A percentile compares a stretch with the other conserved stretches of the same genome.
Conservation (phyloP, 2,329 filamentous ascomycete species). For the Hortaea sp. region DNA sequence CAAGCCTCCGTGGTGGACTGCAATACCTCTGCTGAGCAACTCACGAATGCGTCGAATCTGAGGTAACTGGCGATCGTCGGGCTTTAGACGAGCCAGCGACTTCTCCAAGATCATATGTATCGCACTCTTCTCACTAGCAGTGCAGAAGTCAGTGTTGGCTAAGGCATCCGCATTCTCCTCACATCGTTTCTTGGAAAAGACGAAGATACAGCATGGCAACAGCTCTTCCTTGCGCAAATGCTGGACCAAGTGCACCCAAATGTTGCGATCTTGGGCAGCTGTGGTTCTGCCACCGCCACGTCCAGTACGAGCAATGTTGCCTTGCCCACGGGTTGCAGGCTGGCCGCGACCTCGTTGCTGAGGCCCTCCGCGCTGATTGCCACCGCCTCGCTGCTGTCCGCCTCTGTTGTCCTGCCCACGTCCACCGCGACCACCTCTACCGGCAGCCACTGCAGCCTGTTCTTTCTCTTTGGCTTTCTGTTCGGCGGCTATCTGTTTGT, state of each 20-base stretch:
- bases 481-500: slow-evolving; percentile 54
- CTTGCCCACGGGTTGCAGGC: slow-evolving; percentile 49
- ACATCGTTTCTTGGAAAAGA: slow-evolving; percentile 96
- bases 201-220: slow-evolving; percentile 90
- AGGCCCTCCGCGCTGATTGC: slow-evolving; percentile 34
- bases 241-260: slow-evolving; percentile 94
- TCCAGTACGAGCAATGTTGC: slow-evolving; percentile 84
- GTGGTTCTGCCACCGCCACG: slow-evolving; percentile 78
- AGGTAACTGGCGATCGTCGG: slow-evolving; percentile 79
- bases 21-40: slow-evolving; percentile 76
- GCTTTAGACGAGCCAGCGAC: slow-evolving; percentile 81
- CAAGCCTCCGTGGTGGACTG: slow-evolving; percentile 90
- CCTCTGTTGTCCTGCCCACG: slow-evolving; percentile 46
- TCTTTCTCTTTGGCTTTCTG: slow-evolving; percentile 39
- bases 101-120: slow-evolving; percentile 97
- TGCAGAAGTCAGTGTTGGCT: slow-evolving; percentile 91
- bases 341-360: slow-evolving; percentile 47
- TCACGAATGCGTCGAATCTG: slow-evolving; percentile 85
- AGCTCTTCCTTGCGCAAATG: slow-evolving; percentile 79
- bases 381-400: slow-evolving; percentile 36
- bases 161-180: slow-evolving; percentile 95
- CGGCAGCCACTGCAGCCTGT: slow-evolving; percentile 36
- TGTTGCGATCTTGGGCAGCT: slow-evolving; percentile 85
- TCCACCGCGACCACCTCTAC: slow-evolving; percentile 43
- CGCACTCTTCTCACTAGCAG: slow-evolving; percentile 84